Evolutionary conservation across 2,329 filamentous ascomycete genomes (phyloP).

Genomic region (Colletotrichum sp.): DNA sequence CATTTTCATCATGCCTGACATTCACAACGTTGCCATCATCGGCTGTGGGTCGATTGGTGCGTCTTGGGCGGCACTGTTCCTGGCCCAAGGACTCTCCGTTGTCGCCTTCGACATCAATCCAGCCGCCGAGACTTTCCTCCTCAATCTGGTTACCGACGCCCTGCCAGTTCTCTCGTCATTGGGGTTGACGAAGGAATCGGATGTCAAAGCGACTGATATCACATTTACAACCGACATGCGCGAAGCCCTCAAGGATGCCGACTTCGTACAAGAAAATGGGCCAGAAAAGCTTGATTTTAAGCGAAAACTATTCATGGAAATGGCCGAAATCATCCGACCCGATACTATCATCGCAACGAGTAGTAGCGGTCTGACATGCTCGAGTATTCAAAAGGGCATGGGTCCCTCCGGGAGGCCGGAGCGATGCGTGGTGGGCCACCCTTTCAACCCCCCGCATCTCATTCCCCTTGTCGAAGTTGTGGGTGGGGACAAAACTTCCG

Average conservation of each 20-base stretch:
- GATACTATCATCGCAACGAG: slow-evolving; percentile 41
- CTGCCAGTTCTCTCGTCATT: slow-evolving; percentile 5
- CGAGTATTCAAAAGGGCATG: slow-evolving; percentile 32
- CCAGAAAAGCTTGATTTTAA: slow-evolving; percentile 45
- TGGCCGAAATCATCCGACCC: slow-evolving; percentile 31
- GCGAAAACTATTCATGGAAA: slow-evolving; percentile 35
- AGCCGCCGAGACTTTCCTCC: slow-evolving; percentile 34
- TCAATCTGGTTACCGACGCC: slow-evolving; percentile 8
- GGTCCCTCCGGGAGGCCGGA: slow-evolving; percentile 23
- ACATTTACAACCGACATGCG: slow-evolving; percentile 5
- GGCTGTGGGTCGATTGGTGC: slow-evolving; percentile 38
- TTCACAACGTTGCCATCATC: slow-evolving; percentile 32
- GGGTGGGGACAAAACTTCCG: slow-evolving; percentile 34
- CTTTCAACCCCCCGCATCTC: slow-evolving; percentile 54
- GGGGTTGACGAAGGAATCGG: neutral
- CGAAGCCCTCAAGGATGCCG: slow-evolving; percentile 24
- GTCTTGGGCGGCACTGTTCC: slow-evolving; percentile 42
- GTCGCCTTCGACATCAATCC: slow-evolving; percentile 44
- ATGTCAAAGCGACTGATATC: neutral
- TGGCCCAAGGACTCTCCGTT: slow-evolving; percentile 37
- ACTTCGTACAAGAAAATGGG: slow-evolving; percentile 44
- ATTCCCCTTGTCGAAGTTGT: slow-evolving; percentile 53
- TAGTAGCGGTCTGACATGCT: slow-evolving; percentile 30
- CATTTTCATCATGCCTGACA: neutral
- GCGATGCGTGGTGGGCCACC: slow-evolving; percentile 48